Evolutionary conservation across 805 yeast species (phyloP).

Genomic region (Isabelozyma gotoi): DNA sequence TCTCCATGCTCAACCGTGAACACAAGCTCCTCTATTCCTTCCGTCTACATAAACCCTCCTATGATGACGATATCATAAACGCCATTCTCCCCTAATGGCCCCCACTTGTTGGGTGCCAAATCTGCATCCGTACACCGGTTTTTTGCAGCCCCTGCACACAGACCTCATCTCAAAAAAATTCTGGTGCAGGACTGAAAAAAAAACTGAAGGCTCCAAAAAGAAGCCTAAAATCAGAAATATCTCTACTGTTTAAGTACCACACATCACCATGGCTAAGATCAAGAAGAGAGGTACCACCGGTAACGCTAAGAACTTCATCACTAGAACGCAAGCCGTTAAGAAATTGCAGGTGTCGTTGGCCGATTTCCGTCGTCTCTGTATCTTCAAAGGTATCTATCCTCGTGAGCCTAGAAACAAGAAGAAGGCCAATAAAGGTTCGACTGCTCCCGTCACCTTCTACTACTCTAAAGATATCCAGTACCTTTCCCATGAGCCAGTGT

Average conservation of each 20-base stretch:
- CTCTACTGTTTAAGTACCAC: no score
- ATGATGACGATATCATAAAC: neutral
- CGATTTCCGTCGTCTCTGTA: slow-evolving; percentile 95
- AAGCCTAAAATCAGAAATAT: no score
- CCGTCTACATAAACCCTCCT: neutral
- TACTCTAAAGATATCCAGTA: slow-evolving; percentile 93
- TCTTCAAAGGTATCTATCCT: slow-evolving; percentile 96
- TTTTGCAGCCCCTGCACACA: neutral
- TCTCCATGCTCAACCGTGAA: neutral
- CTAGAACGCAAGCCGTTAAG: slow-evolving; percentile 92
- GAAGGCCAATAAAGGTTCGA: slow-evolving; percentile 97
- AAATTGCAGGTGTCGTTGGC: slow-evolving; percentile 91
- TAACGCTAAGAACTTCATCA: slow-evolving; percentile 87
- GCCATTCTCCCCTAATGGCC: neutral
- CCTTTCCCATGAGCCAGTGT: slow-evolving; percentile 90
- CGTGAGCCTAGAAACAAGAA: slow-evolving; percentile 94
- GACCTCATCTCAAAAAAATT: neutral
- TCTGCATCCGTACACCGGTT: neutral
- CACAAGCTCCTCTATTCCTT: neutral
- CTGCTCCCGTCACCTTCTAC: slow-evolving; percentile 93
- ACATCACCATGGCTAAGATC: slow-evolving; percentile 59
- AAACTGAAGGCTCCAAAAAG: no score
- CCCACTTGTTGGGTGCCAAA: no score
- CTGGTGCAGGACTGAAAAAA: neutral
- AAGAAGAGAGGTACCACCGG: slow-evolving; percentile 85